Evolutionary conservation across 2,329 filamentous ascomycete genomes (phyloP), one percentile per base, ranked within the genome.

Genomic region (Ophiostoma pallidulum): DNA sequence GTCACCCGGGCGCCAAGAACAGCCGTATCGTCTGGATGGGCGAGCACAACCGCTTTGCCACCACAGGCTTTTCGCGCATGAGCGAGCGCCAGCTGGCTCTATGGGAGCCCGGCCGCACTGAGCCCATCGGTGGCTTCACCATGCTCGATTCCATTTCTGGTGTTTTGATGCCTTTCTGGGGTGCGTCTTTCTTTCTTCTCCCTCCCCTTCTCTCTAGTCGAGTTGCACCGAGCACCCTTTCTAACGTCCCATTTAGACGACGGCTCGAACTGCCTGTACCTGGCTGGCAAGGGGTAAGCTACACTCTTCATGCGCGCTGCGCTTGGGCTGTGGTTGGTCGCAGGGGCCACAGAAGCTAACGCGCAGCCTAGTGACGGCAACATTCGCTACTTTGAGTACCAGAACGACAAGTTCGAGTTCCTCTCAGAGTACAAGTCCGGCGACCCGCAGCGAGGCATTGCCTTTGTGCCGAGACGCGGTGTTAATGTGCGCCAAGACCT

Each of bases 161-260:
- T 64, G 90, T 98, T 51, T 94, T 89, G 75, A 96, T 98, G 87
- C 92, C 92, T 28, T 97, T 98, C 78, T 98, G 92, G 92, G 92
- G 77, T 80, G 9, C 29, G 33, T 47, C 16, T 22, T n/a, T 31
- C 31, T 4, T 22, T 8, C 3, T 13, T 19, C 12, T 19, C 3
- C 19, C 8, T 20, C 41, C 4, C 28, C 12, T 12, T 12, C n/a
- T n/a, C n/a, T n/a, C n/a, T n/a, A n/a, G n/a, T n/a, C n/a, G n/a
- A n/a, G n/a, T n/a, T n/a, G n/a, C n/a, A n/a, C n/a, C n/a, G n/a
- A n/a, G n/a, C n/a, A n/a, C n/a, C n/a, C n/a, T n/a, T 38, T 38
- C 56, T 64, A 49, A 62, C 54, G 55, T 51, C 9, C 13, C 33
- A 10, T 3, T 18, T 13, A 80, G 77, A 98, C 64, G 91, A 97